These are phyloP conservation scores for Acer negundo DNA, from an alignment of 345 rosid species.

Conservation along the genomic window DNA sequence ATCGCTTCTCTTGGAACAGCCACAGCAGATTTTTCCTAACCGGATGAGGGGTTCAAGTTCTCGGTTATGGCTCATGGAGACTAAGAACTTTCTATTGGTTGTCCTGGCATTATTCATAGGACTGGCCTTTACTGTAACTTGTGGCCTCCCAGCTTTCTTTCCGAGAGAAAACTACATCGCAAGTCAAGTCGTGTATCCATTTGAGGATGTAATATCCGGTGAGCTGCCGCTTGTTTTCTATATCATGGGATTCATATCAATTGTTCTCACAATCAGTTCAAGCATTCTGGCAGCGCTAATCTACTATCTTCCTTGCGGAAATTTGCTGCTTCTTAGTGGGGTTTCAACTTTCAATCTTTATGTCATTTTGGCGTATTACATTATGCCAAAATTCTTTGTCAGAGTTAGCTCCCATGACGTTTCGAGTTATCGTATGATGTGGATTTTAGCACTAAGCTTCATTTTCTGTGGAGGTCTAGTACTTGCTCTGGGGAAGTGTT, in stretches of 20 bases:
- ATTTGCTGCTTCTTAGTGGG: not conserved
- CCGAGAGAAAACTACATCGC: too few relatives aligned
- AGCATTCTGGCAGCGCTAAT: not conserved
- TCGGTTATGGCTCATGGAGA: too few relatives aligned
- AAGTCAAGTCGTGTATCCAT: too few relatives aligned
- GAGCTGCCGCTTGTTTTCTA: not conserved
- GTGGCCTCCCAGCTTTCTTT: not conserved
- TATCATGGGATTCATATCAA: not conserved
- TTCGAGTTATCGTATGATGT: not conserved
- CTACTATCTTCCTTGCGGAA: not conserved
- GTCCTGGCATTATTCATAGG: constrained; percentile 4
- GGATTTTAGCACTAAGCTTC: not conserved
- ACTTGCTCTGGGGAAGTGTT: too few relatives aligned
- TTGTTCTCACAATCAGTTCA: not conserved
- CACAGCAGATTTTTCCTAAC: not conserved
- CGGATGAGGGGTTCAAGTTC: not conserved
- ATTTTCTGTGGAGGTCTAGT: not conserved
- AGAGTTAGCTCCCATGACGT: not conserved
- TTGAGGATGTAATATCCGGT: too few relatives aligned
- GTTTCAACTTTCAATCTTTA: not conserved
- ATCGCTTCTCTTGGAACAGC: not conserved
- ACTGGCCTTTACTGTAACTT: not conserved
- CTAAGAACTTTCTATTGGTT: constrained; percentile 8
- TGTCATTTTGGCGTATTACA: not conserved
- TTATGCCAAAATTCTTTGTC: not conserved